phyloP scores from a whole-genome alignment of 352 stramenopile genomes.

The Ophiocytium majus region DNA sequence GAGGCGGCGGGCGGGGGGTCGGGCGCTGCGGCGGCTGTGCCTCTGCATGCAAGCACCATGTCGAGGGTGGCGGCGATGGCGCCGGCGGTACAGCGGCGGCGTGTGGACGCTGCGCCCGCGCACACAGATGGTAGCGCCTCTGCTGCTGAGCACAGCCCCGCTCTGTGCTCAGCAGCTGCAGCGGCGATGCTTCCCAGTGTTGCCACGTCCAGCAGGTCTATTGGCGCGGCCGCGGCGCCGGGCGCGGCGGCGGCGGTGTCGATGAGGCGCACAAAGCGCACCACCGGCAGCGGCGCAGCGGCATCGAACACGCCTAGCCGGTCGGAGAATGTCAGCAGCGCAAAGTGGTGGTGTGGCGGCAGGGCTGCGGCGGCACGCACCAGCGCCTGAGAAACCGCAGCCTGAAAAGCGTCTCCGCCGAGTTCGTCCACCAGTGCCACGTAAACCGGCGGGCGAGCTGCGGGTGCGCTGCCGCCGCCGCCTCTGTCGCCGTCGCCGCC shows the following conservation, averaged over 20 bases:
- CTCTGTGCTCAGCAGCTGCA: conserved; percentile 30
- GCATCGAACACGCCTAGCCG: conserved; percentile 49
- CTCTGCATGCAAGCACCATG: conserved; percentile 29
- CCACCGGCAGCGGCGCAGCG: conserved; percentile 37
- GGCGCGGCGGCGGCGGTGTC: background rate
- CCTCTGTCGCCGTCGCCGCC: conserved; percentile 23
- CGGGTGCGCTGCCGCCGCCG: background rate
- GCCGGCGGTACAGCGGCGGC: background rate
- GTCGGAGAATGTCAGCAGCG: conserved; percentile 47
- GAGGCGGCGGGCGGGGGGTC: background rate
- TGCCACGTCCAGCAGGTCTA: conserved; percentile 46
- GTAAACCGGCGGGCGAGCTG: conserved; percentile 37
- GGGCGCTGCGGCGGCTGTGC: background rate
- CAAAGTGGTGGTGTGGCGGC: conserved; percentile 33
- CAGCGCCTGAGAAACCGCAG: conserved; percentile 31
- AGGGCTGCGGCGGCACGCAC: conserved; percentile 24
- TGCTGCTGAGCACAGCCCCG: conserved; percentile 26
- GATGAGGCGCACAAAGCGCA: conserved; percentile 34
- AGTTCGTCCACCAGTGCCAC: conserved; percentile 50
- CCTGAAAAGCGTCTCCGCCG: conserved; percentile 20
- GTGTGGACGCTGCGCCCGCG: background rate
- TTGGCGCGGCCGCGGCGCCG: background rate
- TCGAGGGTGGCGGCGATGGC: conserved; percentile 40
- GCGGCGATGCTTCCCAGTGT: conserved; percentile 44
- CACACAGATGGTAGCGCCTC: conserved; percentile 29